Conservation (phyloP, 805 yeast species). For the Wickerhamomyces bisporus region DNA sequence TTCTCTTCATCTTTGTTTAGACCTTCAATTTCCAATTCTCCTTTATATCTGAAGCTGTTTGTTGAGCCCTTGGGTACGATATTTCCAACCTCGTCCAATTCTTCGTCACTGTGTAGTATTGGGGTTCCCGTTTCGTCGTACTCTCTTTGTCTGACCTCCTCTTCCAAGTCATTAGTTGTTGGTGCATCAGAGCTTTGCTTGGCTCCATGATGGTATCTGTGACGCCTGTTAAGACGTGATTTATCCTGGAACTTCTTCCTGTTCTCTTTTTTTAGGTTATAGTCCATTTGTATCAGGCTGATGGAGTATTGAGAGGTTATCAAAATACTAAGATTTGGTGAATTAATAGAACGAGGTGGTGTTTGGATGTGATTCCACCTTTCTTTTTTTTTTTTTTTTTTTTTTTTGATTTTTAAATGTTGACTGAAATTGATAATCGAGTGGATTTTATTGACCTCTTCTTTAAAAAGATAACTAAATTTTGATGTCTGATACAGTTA, state of each 20-base stretch:
- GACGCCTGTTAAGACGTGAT: conserved; percentile 32
- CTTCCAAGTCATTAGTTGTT: conserved; percentile 11
- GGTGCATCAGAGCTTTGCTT: conserved; percentile 15
- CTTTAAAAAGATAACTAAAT: too few species aligned
- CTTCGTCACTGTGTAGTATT: conserved; percentile 11
- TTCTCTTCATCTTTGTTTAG: conserved; percentile 10
- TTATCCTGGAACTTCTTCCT: conserved; percentile 38
- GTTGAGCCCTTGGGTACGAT: conserved; percentile 11
- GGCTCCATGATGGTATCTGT: conserved; percentile 32
- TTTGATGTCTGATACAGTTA: neutral
- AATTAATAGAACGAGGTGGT: too few species aligned
- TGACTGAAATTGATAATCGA: too few species aligned
- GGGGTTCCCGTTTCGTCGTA: conserved; percentile 14
- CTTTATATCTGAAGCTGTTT: conserved; percentile 21
- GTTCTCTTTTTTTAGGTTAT: conserved; percentile 32
- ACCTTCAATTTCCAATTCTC: conserved; percentile 18
- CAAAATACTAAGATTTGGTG: too few species aligned
- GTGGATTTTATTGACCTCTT: too few species aligned
- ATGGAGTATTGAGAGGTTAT: too few species aligned
- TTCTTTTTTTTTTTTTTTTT: too few species aligned
- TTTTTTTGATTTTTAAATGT: too few species aligned
- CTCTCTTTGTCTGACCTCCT: conserved; percentile 12
- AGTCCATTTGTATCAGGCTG: conserved; percentile 16
- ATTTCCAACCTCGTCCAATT: conserved; percentile 9
- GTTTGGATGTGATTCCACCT: too few species aligned